phyloP scores from a whole-genome alignment of 225 moss, liverwort and hornwort genomes.

The Polytrichum formosum region DNA sequence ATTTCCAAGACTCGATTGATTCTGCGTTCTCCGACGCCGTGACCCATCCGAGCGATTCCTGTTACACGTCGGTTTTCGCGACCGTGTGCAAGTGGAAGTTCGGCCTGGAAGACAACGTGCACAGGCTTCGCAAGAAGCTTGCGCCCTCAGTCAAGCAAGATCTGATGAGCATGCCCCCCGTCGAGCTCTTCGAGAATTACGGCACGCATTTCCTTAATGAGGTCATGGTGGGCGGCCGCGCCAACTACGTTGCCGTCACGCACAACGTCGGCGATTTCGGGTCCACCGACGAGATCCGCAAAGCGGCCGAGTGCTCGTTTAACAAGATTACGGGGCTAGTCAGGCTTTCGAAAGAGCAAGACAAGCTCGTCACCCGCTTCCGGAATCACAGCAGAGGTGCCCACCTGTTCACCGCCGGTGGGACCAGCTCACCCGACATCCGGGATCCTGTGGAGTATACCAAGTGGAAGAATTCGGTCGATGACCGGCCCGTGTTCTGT shows the following conservation, averaged over 20 bases:
- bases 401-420: constrained; percentile 2
- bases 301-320: too few relatives aligned
- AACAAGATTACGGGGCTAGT: too few relatives aligned
- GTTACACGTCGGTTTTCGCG: constrained; percentile 2
- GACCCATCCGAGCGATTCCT: not conserved
- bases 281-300: too few relatives aligned
- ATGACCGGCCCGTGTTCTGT: constrained; percentile 1
- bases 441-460: not conserved
- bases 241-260: constrained; percentile 4
- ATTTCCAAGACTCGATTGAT: not conserved
- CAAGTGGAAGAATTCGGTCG: constrained; percentile 2
- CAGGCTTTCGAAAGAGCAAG: not conserved
- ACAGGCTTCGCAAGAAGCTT: not conserved
- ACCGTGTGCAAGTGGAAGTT: constrained; percentile 12
- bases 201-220: constrained; percentile 6
- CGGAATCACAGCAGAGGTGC: not conserved
- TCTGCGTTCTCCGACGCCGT: not conserved
- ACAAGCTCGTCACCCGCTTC: not conserved
- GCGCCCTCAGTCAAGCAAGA: not conserved
- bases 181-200: constrained; percentile 6
- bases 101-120: constrained; percentile 1
- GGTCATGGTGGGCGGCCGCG: constrained; percentile 9
- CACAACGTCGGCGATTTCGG: too few relatives aligned
- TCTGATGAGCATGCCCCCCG: not conserved
- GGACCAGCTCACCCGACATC: not conserved